Percentiles rank a stretch among this genome's conserved stretches.
phyloP scores from a whole-genome alignment of 768 basidiomycete genomes.

The Hypholoma fasciculare region DNA sequence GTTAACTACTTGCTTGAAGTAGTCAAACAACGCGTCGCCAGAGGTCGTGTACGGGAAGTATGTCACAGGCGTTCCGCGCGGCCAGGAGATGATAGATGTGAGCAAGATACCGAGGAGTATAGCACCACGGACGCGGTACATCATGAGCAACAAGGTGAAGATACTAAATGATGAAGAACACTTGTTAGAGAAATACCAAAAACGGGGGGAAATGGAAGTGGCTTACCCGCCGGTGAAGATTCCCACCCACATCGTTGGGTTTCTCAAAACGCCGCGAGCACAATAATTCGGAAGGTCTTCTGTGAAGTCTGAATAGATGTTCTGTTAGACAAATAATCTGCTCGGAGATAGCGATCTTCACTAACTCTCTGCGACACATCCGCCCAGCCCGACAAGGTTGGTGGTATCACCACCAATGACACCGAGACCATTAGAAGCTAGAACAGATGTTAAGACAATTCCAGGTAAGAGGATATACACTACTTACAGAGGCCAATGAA shows the following conservation, averaged over 20 bases:
- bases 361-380: slow-evolving; percentile 59
- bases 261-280: slow-evolving; percentile 59
- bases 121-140: slow-evolving; percentile 83
- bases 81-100: slow-evolving; percentile 85
- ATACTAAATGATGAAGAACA: slow-evolving; percentile 41
- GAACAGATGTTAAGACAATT: neutral
- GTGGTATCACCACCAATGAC: slow-evolving; percentile 75
- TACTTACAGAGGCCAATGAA: slow-evolving; percentile 73
- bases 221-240: slow-evolving; percentile 77
- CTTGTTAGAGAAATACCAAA: neutral
- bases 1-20: slow-evolving; percentile 82
- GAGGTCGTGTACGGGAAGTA: slow-evolving; percentile 72
- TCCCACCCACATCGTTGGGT: slow-evolving; percentile 84
- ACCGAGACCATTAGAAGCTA: slow-evolving; percentile 69
- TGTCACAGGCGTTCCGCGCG: slow-evolving; percentile 77
- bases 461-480: too few relatives aligned
- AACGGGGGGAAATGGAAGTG: slow-evolving; percentile 15
- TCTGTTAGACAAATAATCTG: neutral
- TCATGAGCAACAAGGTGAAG: slow-evolving; percentile 76
- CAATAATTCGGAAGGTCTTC: slow-evolving; percentile 60
- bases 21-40: slow-evolving; percentile 76
- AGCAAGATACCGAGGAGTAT: slow-evolving; percentile 83
- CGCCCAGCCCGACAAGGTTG: slow-evolving; percentile 83
- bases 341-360: neutral
- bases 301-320: slow-evolving; percentile 37